phyloP scores from a whole-genome alignment of 768 basidiomycete species.

The Tricholoma flavovirens region DNA sequence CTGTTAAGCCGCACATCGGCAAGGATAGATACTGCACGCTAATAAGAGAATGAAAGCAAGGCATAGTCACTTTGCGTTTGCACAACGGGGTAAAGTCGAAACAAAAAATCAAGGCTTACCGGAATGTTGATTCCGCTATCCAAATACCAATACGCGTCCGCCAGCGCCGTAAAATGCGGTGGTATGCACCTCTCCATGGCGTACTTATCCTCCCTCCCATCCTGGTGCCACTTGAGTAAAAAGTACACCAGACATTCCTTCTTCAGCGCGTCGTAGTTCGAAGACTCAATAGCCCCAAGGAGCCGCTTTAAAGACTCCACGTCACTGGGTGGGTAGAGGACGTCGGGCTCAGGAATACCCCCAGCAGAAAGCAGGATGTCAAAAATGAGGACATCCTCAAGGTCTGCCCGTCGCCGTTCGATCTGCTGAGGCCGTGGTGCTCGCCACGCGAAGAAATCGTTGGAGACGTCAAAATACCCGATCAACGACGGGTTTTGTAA shows the following conservation, averaged over 20 bases:
- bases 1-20: conserved; percentile 69
- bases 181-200: conserved; percentile 54
- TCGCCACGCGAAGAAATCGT: conserved; percentile 55
- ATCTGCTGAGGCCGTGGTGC: conserved; percentile 50
- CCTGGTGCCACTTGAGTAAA: conserved; percentile 73
- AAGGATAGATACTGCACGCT: conserved; percentile 70
- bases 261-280: conserved; percentile 69
- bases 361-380: conserved; percentile 67
- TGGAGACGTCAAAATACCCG: conserved; percentile 48
- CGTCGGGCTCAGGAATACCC: conserved; percentile 51
- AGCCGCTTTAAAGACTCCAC: conserved; percentile 47
- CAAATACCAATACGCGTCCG: conserved; percentile 84
- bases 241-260: conserved; percentile 78
- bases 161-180: conserved; percentile 66
- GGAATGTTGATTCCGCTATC: conserved; percentile 62
- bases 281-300: conserved; percentile 54
- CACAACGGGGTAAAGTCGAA: neutral
- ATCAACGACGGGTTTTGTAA: conserved; percentile 15
- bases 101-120: conserved; percentile 43
- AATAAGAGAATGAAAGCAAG: neutral
- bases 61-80: neutral
- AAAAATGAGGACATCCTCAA: conserved; percentile 64
- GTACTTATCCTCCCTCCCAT: conserved; percentile 52
- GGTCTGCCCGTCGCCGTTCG: conserved; percentile 50
- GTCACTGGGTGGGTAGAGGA: conserved; percentile 65